A percentile compares a stretch with the other conserved stretches of the same genome.
Evolutionary conservation across 495 filamentous ascomycete species (phyloP).

Genomic region (Aspergillus egyptiacus): DNA sequence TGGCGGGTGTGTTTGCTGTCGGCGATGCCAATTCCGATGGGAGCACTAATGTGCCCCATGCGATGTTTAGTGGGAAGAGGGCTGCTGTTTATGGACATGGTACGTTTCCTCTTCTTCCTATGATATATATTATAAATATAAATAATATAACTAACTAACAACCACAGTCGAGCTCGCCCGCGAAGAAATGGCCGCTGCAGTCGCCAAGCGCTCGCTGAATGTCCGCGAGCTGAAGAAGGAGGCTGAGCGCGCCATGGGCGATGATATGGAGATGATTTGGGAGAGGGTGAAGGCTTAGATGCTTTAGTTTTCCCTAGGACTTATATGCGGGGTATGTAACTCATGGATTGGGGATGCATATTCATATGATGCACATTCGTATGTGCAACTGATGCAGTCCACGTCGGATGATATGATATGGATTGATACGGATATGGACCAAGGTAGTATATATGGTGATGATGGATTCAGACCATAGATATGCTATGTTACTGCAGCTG

Average conservation of each 20-base stretch:
- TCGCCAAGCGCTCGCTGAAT: constrained; percentile 30
- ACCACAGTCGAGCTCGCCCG: constrained; percentile 32
- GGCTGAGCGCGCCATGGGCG: constrained; percentile 27
- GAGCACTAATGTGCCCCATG: constrained; percentile 55
- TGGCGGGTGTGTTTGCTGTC: constrained; percentile 48
- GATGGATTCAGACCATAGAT: no score
- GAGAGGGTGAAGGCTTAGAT: constrained; percentile 10
- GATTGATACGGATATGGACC: no score
- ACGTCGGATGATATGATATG: no score
- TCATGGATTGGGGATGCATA: no score
- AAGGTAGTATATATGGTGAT: no score
- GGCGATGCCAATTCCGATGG: constrained; percentile 54
- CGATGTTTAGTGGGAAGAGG: constrained; percentile 52
- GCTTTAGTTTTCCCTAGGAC: not conserved
- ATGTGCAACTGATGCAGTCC: no score
- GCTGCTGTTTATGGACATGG: constrained; percentile 52
- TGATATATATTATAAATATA: no score
- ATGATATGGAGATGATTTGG: constrained; percentile 28
- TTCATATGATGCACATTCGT: no score
- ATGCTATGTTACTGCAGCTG: no score
- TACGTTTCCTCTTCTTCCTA: constrained; percentile 23
- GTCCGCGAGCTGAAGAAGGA: constrained; percentile 26
- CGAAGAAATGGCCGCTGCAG: constrained; percentile 29
- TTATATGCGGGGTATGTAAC: not conserved
- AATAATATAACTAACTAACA: no score